Conservation (phyloP, 2,329 filamentous ascomycete species). For the Davidsoniella virescens region DNA sequence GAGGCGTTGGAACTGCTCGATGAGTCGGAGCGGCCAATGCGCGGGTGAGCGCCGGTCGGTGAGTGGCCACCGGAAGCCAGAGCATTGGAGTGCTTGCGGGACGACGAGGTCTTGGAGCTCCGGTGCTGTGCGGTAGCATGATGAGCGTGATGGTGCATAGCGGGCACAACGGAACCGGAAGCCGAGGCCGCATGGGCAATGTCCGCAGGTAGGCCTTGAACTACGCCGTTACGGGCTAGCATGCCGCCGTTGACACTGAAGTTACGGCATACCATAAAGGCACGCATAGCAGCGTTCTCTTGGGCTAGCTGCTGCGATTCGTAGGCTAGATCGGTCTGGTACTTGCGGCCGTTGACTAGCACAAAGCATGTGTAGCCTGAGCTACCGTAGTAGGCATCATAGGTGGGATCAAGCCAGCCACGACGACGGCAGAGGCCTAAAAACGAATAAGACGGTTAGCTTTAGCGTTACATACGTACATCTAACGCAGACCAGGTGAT, state of each 20-base stretch:
- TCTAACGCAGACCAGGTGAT: too few relatives aligned
- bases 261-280: slow-evolving; percentile 95
- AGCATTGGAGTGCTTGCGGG: background rate
- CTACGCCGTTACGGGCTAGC: slow-evolving; percentile 53
- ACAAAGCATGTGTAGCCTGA: slow-evolving; percentile 79
- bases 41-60: slow-evolving; percentile 1
- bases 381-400: slow-evolving; percentile 61
- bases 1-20: slow-evolving; percentile 44
- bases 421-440: slow-evolving; percentile 85
- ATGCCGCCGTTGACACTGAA: slow-evolving; percentile 95
- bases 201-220: slow-evolving; percentile 46
- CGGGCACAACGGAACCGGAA: slow-evolving; percentile 24
- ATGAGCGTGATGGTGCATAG: slow-evolving; percentile 35
- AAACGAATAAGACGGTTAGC: slow-evolving; percentile 1
- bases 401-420: slow-evolving; percentile 81
- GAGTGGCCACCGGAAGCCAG: background rate
- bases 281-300: slow-evolving; percentile 87
- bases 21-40: slow-evolving; percentile 11
- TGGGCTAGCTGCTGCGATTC: slow-evolving; percentile 68
- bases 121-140: background rate
- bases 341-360: slow-evolving; percentile 90
- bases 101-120: background rate
- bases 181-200: slow-evolving; percentile 31
- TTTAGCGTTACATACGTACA: too few relatives aligned
- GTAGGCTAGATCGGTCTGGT: slow-evolving; percentile 78